Conservation (phyloP, 2,329 filamentous ascomycete genomes). For the Paracamarosporium sp. region DNA sequence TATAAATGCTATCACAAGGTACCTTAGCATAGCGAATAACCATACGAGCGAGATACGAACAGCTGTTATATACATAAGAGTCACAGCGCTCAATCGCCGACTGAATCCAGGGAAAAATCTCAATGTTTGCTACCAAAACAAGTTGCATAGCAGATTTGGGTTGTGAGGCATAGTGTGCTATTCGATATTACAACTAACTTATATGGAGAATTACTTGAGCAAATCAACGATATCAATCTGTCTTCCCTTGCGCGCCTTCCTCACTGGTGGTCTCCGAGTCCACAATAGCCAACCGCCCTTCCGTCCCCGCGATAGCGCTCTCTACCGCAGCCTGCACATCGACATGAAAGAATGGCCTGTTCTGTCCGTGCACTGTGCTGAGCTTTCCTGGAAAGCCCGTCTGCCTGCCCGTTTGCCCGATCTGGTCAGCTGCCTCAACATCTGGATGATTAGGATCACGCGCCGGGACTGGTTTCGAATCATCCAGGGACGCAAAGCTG, state of each 20-base stretch:
- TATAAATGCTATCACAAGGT: too few species aligned
- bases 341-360: conserved; percentile 91
- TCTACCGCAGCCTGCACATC: conserved; percentile 90
- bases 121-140: not conserved
- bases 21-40: too few species aligned
- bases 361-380: conserved; percentile 82
- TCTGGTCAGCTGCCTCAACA: conserved; percentile 31
- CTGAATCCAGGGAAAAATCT: too few species aligned
- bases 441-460: conserved; percentile 58
- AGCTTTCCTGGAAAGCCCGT: conserved; percentile 47
- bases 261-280: conserved; percentile 3
- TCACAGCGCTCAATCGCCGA: too few species aligned
- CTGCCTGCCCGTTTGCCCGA: conserved; percentile 15
- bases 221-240: not conserved
- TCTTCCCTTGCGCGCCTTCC: conserved; percentile 8
- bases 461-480: conserved; percentile 66
- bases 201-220: not conserved
- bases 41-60: too few species aligned
- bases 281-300: conserved; percentile 45
- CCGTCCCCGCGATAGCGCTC: conserved; percentile 81
- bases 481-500: conserved; percentile 85
- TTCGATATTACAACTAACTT: not conserved
- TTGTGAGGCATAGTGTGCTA: not conserved
- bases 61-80: too few species aligned
- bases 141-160: not conserved